Percentiles rank a stretch among this genome's conserved stretches.
Conservation (phyloP, 2,329 filamentous ascomycete genomes). For the Penicillium sp. region DNA sequence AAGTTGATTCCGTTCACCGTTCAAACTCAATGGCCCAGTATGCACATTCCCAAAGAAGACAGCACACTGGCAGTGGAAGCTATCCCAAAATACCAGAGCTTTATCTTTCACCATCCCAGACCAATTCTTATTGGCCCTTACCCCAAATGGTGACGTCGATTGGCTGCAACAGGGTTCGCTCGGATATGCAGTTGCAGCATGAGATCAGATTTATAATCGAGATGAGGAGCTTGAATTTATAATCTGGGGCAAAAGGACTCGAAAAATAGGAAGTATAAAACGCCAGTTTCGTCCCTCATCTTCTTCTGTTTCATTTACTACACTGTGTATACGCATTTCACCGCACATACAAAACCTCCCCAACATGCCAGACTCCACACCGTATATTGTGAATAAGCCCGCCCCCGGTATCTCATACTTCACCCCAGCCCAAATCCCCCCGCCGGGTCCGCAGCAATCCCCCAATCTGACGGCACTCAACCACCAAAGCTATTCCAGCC, state of each 20-base stretch:
- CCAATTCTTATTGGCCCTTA: not conserved
- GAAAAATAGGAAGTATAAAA: not conserved
- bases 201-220: no score
- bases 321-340: not conserved
- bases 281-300: not conserved
- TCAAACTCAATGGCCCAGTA: not conserved
- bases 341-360: not conserved
- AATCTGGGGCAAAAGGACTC: conserved; percentile 2
- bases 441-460: conserved; percentile 41
- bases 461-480: conserved; percentile 41
- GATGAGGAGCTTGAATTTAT: conserved; percentile 4
- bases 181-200: not conserved
- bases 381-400: conserved; percentile 38
- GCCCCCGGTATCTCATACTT: conserved; percentile 46
- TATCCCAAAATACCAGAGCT: not conserved
- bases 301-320: not conserved
- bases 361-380: conserved; percentile 14
- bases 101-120: not conserved
- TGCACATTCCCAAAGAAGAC: not conserved
- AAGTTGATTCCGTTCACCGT: not conserved
- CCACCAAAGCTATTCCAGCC: conserved; percentile 60
- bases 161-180: not conserved
- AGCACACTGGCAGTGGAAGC: not conserved
- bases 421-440: conserved; percentile 38
- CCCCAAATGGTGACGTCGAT: conserved; percentile 10